phyloP scores from a whole-genome alignment of 1,284 basidiomycete genomes.

The Trichosporon sp. region DNA sequence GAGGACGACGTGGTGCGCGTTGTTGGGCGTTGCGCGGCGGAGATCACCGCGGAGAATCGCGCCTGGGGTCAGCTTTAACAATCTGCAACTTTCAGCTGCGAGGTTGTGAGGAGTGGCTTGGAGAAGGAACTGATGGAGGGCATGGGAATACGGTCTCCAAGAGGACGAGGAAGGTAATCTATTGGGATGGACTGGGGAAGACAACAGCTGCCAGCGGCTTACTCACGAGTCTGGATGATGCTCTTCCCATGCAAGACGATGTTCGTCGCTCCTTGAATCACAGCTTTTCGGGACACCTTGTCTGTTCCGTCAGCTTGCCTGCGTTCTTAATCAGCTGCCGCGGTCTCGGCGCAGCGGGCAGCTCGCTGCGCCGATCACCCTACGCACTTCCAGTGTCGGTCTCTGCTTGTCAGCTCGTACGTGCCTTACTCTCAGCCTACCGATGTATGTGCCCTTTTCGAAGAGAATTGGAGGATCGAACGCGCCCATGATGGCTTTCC shows the following conservation, averaged over 20 bases:
- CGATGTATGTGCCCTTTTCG: slow-evolving; percentile 53
- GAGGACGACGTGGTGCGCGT: slow-evolving; percentile 74
- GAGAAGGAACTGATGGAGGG: too few species aligned
- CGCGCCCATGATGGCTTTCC: slow-evolving; percentile 44
- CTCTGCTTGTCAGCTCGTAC: slow-evolving; percentile 34
- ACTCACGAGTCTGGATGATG: slow-evolving; percentile 76
- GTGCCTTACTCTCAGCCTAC: slow-evolving; percentile 29
- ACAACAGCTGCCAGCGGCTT: neutral
- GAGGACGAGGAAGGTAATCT: neutral
- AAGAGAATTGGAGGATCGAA: slow-evolving; percentile 52
- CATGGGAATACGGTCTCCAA: too few species aligned
- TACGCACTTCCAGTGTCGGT: slow-evolving; percentile 55
- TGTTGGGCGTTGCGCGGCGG: slow-evolving; percentile 69
- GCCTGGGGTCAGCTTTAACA: slow-evolving; percentile 29
- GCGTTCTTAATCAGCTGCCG: neutral
- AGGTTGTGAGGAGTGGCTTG: too few species aligned
- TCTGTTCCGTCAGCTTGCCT: slow-evolving; percentile 50
- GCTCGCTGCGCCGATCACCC: neutral
- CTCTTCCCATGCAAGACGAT: slow-evolving; percentile 97
- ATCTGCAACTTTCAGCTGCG: too few species aligned
- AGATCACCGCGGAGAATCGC: slow-evolving; percentile 46
- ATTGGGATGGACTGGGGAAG: too few species aligned
- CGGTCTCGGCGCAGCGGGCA: too few species aligned
- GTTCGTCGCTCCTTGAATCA: slow-evolving; percentile 92
- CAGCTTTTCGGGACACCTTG: slow-evolving; percentile 88